Base-by-base conservation (phyloP, 1,284 basidiomycete species). In the Leccinum pachyderme region DNA sequence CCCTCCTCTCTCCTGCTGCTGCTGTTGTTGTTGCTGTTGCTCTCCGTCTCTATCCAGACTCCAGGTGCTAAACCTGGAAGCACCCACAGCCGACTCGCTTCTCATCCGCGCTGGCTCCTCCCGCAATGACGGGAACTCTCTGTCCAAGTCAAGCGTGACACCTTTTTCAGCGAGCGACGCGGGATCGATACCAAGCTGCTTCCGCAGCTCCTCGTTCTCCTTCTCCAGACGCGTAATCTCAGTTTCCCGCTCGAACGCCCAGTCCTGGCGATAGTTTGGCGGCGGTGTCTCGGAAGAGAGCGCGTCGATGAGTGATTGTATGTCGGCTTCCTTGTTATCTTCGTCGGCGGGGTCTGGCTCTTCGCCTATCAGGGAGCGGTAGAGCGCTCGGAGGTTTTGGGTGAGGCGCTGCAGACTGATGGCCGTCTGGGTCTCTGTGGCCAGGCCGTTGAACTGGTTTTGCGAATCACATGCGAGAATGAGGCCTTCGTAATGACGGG, bases 401-500 rank as follows among this genome's bases (percentile, higher is more conserved):
- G 86, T 79, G 41, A 96, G 82, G 28, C 89, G 84, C 49, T 86
- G 81, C 18, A 96, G 77, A 63, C 82, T 79, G 27, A 75, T 70
- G 4, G 77, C 69, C 41, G 79, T 75, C 61, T 81, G 76, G 2
- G 83, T 79, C 56, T 84, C 80, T 52, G 79, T 77, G 44, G 80
- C 74, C 18, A 89, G 75, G 63, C 89, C 86, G 25, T 78, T 73
- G 29, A 84, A 81, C 48, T 81, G 75, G 53, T 78, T 78, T 27
- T 85, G 82, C 9, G 82, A 81, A 62, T 92, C 89, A 28, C 88
- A 83, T 3, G 86, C 77, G 43, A 84, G 77, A n/a, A 98, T 81
- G 5, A 98, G 79, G 4, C 81, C 77, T 67, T 98, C 94, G 75
- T 99, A 99, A 72, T 99, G 95, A 50, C 88, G 84, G 52, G 90